Conservation (phyloP, 345 rosid genomes). For the Rubroshorea leprosula region DNA sequence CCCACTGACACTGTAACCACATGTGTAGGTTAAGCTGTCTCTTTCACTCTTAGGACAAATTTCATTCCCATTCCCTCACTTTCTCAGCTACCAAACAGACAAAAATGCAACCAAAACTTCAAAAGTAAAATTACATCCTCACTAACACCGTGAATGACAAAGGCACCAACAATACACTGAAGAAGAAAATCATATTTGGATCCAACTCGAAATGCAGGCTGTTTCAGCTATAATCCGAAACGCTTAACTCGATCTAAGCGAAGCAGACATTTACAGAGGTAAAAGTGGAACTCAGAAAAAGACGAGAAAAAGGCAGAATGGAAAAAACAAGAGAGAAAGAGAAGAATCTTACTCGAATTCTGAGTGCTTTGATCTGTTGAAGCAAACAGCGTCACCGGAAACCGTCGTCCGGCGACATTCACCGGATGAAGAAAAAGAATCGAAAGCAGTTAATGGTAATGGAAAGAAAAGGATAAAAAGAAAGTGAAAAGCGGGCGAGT, state of each 20-base stretch:
- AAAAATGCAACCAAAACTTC: conserved; percentile 3
- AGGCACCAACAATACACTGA: neutral
- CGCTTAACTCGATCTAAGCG: conserved; percentile 10
- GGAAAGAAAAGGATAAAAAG: neutral
- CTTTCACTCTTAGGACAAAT: conserved; percentile 12
- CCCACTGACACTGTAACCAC: conserved; percentile 2
- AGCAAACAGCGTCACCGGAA: conserved; percentile 7
- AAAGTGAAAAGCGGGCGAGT: conserved; percentile 1
- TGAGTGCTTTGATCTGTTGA: conserved; percentile 20
- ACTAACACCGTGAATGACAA: neutral
- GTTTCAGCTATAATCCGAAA: conserved; percentile 3
- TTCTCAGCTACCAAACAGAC: conserved; percentile 22
- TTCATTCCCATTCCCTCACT: neutral
- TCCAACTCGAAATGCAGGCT: conserved; percentile 24
- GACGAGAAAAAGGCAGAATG: neutral
- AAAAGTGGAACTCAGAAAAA: too few species aligned
- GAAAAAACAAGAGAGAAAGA: neutral
- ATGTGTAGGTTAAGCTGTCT: conserved; percentile 20
- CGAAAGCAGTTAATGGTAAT: too few species aligned
- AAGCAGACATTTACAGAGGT: neutral
- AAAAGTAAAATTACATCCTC: neutral
- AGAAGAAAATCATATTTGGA: conserved; percentile 9
- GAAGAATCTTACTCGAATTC: conserved; percentile 11
- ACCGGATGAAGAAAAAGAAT: neutral
- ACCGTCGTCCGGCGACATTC: neutral